phyloP scores from a whole-genome alignment of 345 rosid species.

The Gossypium rotundifolium region DNA sequence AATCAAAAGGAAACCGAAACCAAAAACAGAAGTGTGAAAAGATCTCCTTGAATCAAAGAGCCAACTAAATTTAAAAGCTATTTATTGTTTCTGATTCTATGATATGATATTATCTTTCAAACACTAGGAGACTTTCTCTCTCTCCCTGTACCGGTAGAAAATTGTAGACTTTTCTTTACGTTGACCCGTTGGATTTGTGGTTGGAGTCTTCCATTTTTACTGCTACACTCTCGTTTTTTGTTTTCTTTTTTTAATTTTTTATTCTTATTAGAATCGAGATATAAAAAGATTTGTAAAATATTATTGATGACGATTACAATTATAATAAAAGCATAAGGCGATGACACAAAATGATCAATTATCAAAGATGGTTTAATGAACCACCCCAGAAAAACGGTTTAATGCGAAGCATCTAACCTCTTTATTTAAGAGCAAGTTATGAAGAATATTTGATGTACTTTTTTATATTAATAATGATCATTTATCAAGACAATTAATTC shows the following conservation, averaged over 20 bases:
- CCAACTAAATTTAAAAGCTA: conserved; percentile 13
- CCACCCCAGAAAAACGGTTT: background rate
- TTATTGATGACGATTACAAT: no score
- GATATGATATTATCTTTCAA: background rate
- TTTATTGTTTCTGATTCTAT: conserved; percentile 1
- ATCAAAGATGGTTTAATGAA: background rate
- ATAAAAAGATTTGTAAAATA: background rate
- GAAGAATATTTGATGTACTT: background rate
- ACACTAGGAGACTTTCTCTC: background rate
- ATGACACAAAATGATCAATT: background rate
- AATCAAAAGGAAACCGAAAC: background rate
- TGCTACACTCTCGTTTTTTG: background rate
- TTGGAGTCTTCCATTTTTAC: background rate
- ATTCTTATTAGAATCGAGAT: background rate
- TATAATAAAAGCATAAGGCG: no score
- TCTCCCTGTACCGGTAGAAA: background rate
- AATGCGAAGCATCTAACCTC: background rate
- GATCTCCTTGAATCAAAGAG: background rate
- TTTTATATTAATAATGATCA: background rate
- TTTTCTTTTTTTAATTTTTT: background rate
- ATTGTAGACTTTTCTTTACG: background rate
- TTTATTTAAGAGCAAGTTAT: background rate
- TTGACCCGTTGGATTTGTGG: background rate
- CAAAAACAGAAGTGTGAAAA: background rate
- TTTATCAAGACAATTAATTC: background rate